Evolutionary conservation across 305 asterid genomes (phyloP), one percentile per base, ranked within the genome.

Genomic region (Solanum hybrid): DNA sequence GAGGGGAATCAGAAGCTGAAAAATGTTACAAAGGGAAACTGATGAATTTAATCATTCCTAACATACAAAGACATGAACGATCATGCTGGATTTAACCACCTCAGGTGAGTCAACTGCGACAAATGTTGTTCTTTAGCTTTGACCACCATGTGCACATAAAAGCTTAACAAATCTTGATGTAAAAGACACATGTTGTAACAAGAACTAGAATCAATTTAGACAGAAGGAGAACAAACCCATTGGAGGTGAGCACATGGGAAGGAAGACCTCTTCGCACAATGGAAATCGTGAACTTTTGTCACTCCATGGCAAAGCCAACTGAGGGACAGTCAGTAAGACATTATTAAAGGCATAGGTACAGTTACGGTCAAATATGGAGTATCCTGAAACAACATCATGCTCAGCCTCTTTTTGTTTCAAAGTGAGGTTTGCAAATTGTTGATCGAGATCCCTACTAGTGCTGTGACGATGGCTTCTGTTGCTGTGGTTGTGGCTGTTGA

Each of bases 71-170:
- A 42, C 51, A 11, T 4, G 6, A 40, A 0, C 1, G 0, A 40
- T 40, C 17, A 42, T 42, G 56, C 2, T 42, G 56, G 56, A 42
- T 42, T 42, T 42, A 42, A 42, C 56, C 56, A 42, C 56, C 56
- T 42, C 6, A 42, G 6, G 56, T 42, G 56, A 42, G 56, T 42
- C 56, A 42, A 42, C 56, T 42, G 17, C 1, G 17, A 42, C 56
- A 42, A 87, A 81, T 89, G 87, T 79, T 82, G 80, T 75, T 88
- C 90, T 84, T 90, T n/a, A 89, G 92, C 93, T 40, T 86, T 87
- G 93, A 92, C 94, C 90, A 91, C 94, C 95, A 93, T 92, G 95
- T 71, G 94, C 94, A 88, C 91, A 9, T 24, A 40, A 71, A 86
- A 73, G 15, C 17, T 40, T 40, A 40, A 40, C 51, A 40, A 40